Percentiles rank a stretch among this genome's conserved stretches.
Evolutionary conservation across 179 eudicot species (phyloP).

Genomic region (Drosera spatulata): DNA sequence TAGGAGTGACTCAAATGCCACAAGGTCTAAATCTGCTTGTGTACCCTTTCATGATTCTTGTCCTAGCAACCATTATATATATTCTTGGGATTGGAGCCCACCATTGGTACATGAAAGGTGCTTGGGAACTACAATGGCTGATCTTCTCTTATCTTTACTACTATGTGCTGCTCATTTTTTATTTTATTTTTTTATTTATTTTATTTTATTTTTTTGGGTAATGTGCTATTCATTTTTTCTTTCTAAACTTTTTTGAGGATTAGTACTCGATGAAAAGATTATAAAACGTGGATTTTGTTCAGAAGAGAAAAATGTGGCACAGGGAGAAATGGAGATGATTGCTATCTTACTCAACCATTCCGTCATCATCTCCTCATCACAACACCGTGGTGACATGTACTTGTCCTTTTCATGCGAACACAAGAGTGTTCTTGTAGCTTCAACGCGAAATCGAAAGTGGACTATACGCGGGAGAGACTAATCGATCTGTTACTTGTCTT

Average conservation of each 20-base stretch:
- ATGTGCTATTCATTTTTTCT: background rate
- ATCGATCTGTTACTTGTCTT: no score
- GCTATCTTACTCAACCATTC: conserved; percentile 49
- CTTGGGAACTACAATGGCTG: conserved; percentile 40
- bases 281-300: no score
- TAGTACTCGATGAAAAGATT: background rate
- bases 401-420: no score
- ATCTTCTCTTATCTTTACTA: background rate
- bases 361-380: conserved; percentile 56
- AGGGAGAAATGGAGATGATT: conserved; percentile 5
- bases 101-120: conserved; percentile 47
- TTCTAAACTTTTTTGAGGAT: background rate
- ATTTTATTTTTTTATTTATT: no score
- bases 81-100: conserved; percentile 28
- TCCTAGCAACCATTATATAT: conserved; percentile 7
- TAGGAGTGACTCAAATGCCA: background rate
- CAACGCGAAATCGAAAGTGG: no score
- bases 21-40: background rate
- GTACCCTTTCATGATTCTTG: no score
- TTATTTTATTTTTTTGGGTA: no score
- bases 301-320: background rate
- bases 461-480: no score
- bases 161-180: no score
- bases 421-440: no score
- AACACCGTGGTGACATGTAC: conserved; percentile 2